A percentile compares a stretch with the other conserved stretches of the same genome.
These are phyloP conservation scores for Aureobasidium sp. DNA, from an alignment of 2,329 filamentous ascomycete genomes.

Conservation along the genomic window DNA sequence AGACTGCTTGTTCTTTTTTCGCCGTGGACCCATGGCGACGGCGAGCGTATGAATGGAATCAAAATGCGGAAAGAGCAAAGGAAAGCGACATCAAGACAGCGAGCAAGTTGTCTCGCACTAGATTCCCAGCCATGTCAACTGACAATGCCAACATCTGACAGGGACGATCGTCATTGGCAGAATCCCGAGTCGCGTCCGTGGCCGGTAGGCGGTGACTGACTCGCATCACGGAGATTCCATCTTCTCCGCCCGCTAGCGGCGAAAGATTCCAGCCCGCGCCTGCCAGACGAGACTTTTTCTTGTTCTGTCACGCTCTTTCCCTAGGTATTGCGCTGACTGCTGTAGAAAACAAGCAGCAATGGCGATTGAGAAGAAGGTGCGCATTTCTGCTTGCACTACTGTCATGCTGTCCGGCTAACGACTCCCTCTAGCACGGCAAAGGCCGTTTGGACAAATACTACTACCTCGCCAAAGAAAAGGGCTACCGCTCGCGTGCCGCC, in stretches of 20 bases:
- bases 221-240: neutral
- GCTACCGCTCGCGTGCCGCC: slow-evolving; percentile 87
- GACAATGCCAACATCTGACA: slow-evolving; percentile 6
- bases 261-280: neutral
- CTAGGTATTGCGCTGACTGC: neutral
- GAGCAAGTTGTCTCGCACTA: neutral
- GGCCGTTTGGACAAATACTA: slow-evolving; percentile 99
- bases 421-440: slow-evolving; percentile 63
- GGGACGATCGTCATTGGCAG: neutral
- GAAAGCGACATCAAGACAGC: neutral
- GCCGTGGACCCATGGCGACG: slow-evolving; percentile 17
- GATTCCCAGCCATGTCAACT: neutral
- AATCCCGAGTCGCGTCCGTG: neutral
- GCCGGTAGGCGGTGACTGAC: neutral
- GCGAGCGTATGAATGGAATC: neutral
- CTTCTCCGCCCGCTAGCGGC: neutral
- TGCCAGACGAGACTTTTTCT: slow-evolving; percentile 9
- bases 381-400: slow-evolving; percentile 13
- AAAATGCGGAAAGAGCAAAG: neutral
- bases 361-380: slow-evolving; percentile 90
- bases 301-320: neutral
- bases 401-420: neutral
- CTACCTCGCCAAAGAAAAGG: slow-evolving; percentile 96
- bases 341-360: slow-evolving; percentile 42
- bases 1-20: slow-evolving; percentile 34